These are phyloP conservation scores for Fusarium equiseti DNA, from an alignment of 2,329 filamentous ascomycete species.

Conservation along the genomic window DNA sequence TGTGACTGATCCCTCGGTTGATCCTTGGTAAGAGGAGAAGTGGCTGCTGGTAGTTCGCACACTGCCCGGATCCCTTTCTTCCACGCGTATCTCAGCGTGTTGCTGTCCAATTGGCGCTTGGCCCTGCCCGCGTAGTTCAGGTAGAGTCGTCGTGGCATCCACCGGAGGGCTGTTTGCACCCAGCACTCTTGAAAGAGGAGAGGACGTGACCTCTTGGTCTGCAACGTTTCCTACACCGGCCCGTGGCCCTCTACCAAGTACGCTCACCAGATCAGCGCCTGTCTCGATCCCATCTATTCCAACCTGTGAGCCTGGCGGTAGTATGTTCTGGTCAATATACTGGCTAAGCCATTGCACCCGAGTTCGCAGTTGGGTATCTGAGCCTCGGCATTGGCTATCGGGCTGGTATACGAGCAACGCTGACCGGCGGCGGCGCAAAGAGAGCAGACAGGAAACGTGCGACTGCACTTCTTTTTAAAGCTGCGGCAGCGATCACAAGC, in stretches of 20 bases:
- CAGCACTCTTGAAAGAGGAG: constrained; percentile 24
- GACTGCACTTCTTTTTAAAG: constrained; percentile 61
- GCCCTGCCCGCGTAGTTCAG: constrained; percentile 20
- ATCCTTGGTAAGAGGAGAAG: constrained; percentile 42
- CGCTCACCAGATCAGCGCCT: constrained; percentile 47
- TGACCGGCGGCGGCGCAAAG: constrained; percentile 56
- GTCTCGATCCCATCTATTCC: constrained; percentile 55
- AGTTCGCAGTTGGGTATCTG: constrained; percentile 54
- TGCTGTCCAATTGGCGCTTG: constrained; percentile 20
- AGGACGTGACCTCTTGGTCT: constrained; percentile 21
- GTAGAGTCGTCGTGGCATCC: constrained; percentile 17
- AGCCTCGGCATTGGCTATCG: constrained; percentile 50
- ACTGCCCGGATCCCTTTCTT: constrained; percentile 40
- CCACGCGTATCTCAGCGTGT: constrained; percentile 24
- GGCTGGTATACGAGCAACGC: constrained; percentile 52
- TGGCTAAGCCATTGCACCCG: constrained; percentile 57
- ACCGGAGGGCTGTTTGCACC: constrained; percentile 34
- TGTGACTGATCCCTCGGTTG: constrained; percentile 31
- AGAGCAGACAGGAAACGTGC: constrained; percentile 56
- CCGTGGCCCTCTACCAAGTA: constrained; percentile 18
- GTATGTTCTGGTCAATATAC: constrained; percentile 53
- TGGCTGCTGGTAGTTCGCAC: constrained; percentile 39
- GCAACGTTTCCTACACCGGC: neutral
- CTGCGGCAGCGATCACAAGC: constrained; percentile 59
- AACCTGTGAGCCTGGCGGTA: constrained; percentile 30